Evolutionary conservation across 148 eudicot genomes (phyloP).

Genomic region (Agrostemma githago): DNA sequence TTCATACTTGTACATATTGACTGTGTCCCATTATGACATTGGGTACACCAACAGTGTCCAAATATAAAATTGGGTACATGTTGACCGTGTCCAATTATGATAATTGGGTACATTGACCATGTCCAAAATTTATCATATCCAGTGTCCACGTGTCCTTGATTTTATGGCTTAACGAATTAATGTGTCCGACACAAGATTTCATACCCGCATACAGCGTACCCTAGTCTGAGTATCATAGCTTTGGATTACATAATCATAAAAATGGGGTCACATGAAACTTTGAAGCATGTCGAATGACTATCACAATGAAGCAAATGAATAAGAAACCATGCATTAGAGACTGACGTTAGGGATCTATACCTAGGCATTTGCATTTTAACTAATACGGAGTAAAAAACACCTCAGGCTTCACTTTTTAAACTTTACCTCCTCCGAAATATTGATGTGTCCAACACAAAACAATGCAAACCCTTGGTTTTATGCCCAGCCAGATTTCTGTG

Average conservation of each 20-base stretch:
- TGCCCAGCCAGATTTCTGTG: conserved; percentile 29
- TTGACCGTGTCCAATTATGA: too few relatives aligned
- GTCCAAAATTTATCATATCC: too few relatives aligned
- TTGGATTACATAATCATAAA: neutral
- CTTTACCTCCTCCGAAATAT: conserved; percentile 77
- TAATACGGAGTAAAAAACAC: neutral
- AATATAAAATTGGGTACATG: too few relatives aligned
- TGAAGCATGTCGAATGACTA: neutral
- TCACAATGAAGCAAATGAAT: neutral
- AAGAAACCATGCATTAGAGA: neutral
- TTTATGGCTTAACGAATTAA: too few relatives aligned
- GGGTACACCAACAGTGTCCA: neutral
- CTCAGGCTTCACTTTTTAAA: neutral
- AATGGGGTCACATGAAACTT: neutral
- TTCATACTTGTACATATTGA: too few relatives aligned
- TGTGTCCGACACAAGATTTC: too few relatives aligned
- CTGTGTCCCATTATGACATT: too few relatives aligned
- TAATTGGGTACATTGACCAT: too few relatives aligned
- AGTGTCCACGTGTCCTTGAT: too few relatives aligned
- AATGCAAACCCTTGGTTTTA: conserved; percentile 49
- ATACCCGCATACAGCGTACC: too few relatives aligned
- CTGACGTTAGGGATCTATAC: neutral
- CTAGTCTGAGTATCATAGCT: too few relatives aligned
- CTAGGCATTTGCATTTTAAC: neutral
- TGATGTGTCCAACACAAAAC: conserved; percentile 78